Evolutionary conservation across 2,329 filamentous ascomycete species (phyloP), one percentile per base, ranked within the genome.

Genomic region (Claviceps digitariae): DNA sequence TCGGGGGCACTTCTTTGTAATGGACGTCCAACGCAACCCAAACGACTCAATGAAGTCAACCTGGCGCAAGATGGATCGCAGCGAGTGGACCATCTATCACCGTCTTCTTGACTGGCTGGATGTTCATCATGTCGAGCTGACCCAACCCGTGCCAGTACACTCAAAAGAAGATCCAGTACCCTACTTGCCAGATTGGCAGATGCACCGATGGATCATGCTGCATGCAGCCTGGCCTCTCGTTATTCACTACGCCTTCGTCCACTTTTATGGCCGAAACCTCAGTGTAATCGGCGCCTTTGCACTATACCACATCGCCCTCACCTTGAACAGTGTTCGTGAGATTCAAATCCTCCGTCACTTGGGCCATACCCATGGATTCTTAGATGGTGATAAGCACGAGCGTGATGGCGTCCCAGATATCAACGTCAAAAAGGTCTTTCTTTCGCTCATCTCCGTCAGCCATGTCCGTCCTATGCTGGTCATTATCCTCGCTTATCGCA

Each of bases 341-440:
- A 51, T 69, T 1, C 60, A 62, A 34, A 54, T 63, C 13, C 59
- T 69, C 21, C 62, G 66, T 5, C 52, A 57, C 7, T 54, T 67
- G 8, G 66, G 66, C 23, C 64, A 68, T 38, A 53, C 54, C n/a
- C 58, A 60, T 41, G 67, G 67, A 6, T 61, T 60, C 47, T 54
- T 62, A 3, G 60, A 62, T 41, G 60, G 60, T n/a, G 59, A 62
- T 36, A 25, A 64, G 57, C 66, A 69, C 53, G 60, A 58, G 7
- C 62, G 67, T 34, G 66, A 70, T 51, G 61, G 62, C 21, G 62
- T 70, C 0, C 67, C 67, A 0, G 66, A 70, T 50, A 57, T 60
- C 10, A 58, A 55, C 17, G 61, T 63, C 38, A 31, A 44, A 48
- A 63, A 61, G 44, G 58, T 62, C 1, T 54, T 61, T 13, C 25